Percentiles rank a stretch among this genome's conserved stretches.
Conservation (phyloP, 1,139 yeast species). For the Hyphopichia fennica region DNA sequence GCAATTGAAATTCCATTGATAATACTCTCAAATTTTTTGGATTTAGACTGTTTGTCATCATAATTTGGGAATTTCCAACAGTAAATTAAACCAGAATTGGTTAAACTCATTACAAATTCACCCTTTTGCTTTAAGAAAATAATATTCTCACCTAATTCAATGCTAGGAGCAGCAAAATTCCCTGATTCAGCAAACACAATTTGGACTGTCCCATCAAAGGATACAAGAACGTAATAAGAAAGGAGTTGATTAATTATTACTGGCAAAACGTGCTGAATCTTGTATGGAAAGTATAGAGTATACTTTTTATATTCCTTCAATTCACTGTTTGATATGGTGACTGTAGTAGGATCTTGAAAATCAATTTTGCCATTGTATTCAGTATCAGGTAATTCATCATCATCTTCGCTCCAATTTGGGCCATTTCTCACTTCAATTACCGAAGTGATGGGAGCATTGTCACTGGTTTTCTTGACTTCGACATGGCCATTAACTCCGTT, state of each 20-base stretch:
- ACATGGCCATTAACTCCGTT: background rate
- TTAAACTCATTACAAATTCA: constrained; percentile 55
- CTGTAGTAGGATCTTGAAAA: constrained; percentile 47
- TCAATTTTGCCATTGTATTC: constrained; percentile 34
- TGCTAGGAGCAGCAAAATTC: constrained; percentile 42
- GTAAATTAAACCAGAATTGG: constrained; percentile 49
- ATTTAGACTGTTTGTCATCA: constrained; percentile 7
- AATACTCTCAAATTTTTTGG: constrained; percentile 21
- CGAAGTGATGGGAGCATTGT: constrained; percentile 1
- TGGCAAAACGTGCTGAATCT: constrained; percentile 43
- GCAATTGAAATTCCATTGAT: constrained; percentile 51
- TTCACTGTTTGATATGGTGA: constrained; percentile 30
- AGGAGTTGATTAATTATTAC: constrained; percentile 26
- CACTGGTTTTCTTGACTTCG: background rate
- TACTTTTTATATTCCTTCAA: constrained; percentile 19
- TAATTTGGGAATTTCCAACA: constrained; percentile 43
- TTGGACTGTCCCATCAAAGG: constrained; percentile 70
- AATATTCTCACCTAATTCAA: constrained; percentile 61
- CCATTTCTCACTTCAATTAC: constrained; percentile 45
- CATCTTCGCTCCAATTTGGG: constrained; percentile 38
- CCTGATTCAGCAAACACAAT: constrained; percentile 71
- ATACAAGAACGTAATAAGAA: constrained; percentile 54
- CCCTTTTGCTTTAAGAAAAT: constrained; percentile 52
- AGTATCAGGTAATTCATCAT: constrained; percentile 24
- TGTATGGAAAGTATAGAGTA: constrained; percentile 39